phyloP scores from a whole-genome alignment of 1,139 yeast genomes.

The Zygosaccharomyces sapae region DNA sequence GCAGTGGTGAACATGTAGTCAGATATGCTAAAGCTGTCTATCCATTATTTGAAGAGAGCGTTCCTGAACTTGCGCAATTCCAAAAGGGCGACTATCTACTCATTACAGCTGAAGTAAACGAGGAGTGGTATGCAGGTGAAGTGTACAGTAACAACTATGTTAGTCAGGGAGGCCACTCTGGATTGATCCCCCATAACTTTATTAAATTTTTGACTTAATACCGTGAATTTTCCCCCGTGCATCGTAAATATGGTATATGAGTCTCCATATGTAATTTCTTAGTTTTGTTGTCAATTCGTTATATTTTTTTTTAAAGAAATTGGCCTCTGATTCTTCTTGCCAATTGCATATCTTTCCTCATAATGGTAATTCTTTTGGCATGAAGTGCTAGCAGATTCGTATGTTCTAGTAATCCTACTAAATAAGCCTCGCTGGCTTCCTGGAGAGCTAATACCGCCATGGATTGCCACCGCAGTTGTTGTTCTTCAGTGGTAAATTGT shows the following conservation, averaged over 20 bases:
- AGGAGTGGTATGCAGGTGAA: conserved; percentile 36
- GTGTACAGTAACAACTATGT: conserved; percentile 30
- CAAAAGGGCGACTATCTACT: conserved; percentile 32
- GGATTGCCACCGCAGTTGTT: conserved; percentile 80
- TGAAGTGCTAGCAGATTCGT: conserved; percentile 88
- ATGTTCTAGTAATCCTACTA: conserved; percentile 82
- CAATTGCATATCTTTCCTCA: conserved; percentile 88
- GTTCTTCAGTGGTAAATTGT: conserved; percentile 49
- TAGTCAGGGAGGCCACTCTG: conserved; percentile 22
- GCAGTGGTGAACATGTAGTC: conserved; percentile 26
- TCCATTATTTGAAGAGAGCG: conserved; percentile 29
- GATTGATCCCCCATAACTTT: conserved; percentile 35
- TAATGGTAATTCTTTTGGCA: conserved; percentile 89
- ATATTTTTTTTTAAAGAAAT: conserved; percentile 16
- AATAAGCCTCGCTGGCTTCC: conserved; percentile 88
- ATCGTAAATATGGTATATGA: not conserved
- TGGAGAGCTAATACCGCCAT: conserved; percentile 85
- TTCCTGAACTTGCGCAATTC: conserved; percentile 31
- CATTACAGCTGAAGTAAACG: conserved; percentile 30
- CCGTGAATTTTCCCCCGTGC: not conserved
- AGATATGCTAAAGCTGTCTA: conserved; percentile 34
- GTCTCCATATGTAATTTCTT: not conserved
- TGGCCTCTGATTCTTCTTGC: conserved; percentile 84
- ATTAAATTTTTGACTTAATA: conserved; percentile 23
- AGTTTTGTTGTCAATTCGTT: not conserved